phyloP scores from a whole-genome alignment of 2,329 filamentous ascomycete genomes.

The Xylariaceae sp. region DNA sequence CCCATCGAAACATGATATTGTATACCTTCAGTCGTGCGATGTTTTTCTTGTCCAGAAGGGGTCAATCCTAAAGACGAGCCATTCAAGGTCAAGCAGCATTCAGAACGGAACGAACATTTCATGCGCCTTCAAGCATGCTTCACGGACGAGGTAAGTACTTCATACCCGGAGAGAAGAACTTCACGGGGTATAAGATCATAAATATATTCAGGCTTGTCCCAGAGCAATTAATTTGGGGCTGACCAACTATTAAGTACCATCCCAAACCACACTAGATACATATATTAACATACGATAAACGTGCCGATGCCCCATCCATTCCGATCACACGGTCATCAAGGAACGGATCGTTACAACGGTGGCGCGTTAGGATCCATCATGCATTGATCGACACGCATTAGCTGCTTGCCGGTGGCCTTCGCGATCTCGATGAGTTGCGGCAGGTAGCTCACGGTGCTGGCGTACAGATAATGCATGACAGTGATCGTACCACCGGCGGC shows the following conservation, averaged over 20 bases:
- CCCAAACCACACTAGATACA: background rate
- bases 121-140: no score
- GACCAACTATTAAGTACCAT: background rate
- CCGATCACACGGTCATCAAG: background rate
- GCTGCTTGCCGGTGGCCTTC: slow-evolving; percentile 56
- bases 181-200: background rate
- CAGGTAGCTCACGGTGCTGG: slow-evolving; percentile 58
- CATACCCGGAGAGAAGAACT: background rate
- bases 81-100: background rate
- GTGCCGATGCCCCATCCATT: background rate
- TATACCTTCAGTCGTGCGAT: background rate
- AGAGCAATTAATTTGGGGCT: background rate
- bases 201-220: background rate
- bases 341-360: slow-evolving; percentile 27
- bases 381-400: slow-evolving; percentile 64
- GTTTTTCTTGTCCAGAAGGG: background rate
- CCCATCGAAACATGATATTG: no score
- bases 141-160: no score
- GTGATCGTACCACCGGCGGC: slow-evolving; percentile 57
- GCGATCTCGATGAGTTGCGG: slow-evolving; percentile 60
- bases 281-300: background rate
- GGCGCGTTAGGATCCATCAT: slow-evolving; percentile 57
- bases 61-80: background rate
- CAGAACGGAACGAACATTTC: background rate
- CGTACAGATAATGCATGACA: slow-evolving; percentile 65